phyloP scores from a whole-genome alignment of 106 monocot genomes.

The Hemerocallis citrina region DNA sequence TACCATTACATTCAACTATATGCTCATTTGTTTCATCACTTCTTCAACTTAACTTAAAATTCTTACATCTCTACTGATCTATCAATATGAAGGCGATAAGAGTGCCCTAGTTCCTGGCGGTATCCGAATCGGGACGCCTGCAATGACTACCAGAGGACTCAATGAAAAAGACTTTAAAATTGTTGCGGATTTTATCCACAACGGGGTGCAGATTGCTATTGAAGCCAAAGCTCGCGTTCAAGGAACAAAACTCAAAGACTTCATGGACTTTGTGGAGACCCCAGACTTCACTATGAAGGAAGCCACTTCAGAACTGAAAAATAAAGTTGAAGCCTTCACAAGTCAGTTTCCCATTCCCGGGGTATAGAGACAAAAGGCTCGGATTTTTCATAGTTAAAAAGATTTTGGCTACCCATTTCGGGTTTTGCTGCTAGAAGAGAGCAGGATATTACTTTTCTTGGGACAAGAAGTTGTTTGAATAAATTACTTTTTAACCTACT shows the following conservation, averaged over 20 bases:
- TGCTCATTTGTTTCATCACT: neutral
- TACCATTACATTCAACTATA: neutral
- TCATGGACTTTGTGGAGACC: slow-evolving; percentile 12
- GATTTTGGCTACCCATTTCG: too few species aligned
- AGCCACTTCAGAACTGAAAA: slow-evolving; percentile 3
- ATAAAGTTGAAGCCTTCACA: slow-evolving; percentile 15
- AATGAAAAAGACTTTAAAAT: slow-evolving; percentile 17
- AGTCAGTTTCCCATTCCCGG: slow-evolving; percentile 24
- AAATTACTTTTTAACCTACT: too few species aligned
- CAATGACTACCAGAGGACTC: slow-evolving; percentile 30
- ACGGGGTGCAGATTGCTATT: slow-evolving; percentile 18
- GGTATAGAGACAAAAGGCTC: neutral
- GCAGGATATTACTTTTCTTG: too few species aligned
- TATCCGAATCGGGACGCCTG: slow-evolving; percentile 28
- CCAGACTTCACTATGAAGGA: slow-evolving; percentile 18
- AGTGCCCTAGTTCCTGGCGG: slow-evolving; percentile 26
- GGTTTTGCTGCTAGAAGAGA: too few species aligned
- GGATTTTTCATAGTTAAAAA: too few species aligned
- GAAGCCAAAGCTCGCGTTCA: slow-evolving; percentile 12
- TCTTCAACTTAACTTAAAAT: neutral
- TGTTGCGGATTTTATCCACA: slow-evolving; percentile 19
- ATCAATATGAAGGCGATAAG: slow-evolving; percentile 15
- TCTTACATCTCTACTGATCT: neutral
- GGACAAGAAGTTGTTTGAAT: too few species aligned
- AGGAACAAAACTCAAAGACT: slow-evolving; percentile 24